Conservation (phyloP, 441 rosid genomes). For the Eutrema salsugineum region DNA sequence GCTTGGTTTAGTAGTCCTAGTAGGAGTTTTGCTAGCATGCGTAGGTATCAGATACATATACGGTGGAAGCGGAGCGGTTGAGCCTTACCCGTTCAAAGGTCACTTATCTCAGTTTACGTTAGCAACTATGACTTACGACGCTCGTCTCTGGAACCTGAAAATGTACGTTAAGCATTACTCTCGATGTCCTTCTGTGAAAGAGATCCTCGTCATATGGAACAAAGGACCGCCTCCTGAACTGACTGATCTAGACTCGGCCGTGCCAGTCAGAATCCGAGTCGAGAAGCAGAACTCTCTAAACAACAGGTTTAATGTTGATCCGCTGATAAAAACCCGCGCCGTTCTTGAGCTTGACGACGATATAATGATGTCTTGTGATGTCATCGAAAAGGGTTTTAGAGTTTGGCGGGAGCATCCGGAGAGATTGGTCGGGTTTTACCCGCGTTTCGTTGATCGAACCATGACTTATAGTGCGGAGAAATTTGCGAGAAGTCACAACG, state of each 20-base stretch:
- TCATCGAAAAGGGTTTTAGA: constrained; percentile 79
- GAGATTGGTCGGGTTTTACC: constrained; percentile 85
- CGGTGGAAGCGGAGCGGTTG: constrained; percentile 82
- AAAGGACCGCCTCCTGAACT: constrained; percentile 72
- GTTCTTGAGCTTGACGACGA: constrained; percentile 98
- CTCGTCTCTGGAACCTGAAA: constrained; percentile 97
- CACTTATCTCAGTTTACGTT: constrained; percentile 84
- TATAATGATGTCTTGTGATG: constrained; percentile 88
- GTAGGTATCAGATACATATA: constrained; percentile 52
- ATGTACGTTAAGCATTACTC: constrained; percentile 93
- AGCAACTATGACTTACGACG: constrained; percentile 90
- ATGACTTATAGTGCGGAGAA: constrained; percentile 77
- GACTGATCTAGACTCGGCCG: constrained; percentile 70
- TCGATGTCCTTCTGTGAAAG: constrained; percentile 85
- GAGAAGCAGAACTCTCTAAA: constrained; percentile 74
- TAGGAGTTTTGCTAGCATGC: constrained; percentile 59
- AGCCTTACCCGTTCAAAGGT: constrained; percentile 63
- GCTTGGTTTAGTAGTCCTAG: constrained; percentile 39
- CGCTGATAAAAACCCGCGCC: constrained; percentile 62
- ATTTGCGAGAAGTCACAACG: constrained; percentile 65
- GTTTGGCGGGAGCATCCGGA: constrained; percentile 90
- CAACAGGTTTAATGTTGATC: constrained; percentile 80
- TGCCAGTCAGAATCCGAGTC: constrained; percentile 77
- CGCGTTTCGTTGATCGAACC: constrained; percentile 54
- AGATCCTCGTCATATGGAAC: constrained; percentile 96